Percentiles rank a stretch among this genome's conserved stretches.
Evolutionary conservation across 2,329 filamentous ascomycete species (phyloP).

Genomic region (Madurella fahalii): DNA sequence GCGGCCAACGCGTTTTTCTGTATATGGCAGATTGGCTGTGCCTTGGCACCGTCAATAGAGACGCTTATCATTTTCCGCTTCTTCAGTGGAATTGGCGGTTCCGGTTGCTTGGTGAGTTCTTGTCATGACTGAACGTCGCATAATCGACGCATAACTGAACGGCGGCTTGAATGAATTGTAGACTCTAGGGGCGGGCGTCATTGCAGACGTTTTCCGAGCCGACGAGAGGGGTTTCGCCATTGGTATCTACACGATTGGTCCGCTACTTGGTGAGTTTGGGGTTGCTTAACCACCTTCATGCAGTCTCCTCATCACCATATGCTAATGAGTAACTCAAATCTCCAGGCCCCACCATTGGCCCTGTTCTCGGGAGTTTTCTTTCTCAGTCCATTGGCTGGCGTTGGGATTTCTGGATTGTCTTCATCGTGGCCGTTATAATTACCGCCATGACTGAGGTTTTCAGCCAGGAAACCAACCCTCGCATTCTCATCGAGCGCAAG

Average conservation of each 20-base stretch:
- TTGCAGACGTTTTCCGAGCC: constrained; percentile 50
- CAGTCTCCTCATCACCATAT: not conserved
- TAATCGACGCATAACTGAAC: too few species aligned
- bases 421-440: constrained; percentile 41
- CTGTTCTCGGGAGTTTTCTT: constrained; percentile 48
- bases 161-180: not conserved
- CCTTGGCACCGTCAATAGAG: constrained; percentile 50
- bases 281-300: too few species aligned
- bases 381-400: constrained; percentile 48
- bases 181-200: constrained; percentile 52
- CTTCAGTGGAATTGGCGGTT: constrained; percentile 55
- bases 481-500: constrained; percentile 49
- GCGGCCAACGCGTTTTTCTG: constrained; percentile 57
- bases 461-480: constrained; percentile 45
- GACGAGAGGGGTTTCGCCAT: constrained; percentile 46
- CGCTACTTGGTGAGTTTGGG: constrained; percentile 35
- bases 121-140: not conserved
- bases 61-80: constrained; percentile 58
- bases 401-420: constrained; percentile 50
- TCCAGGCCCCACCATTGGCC: constrained; percentile 41
- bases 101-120: constrained; percentile 40
- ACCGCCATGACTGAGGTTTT: constrained; percentile 38
- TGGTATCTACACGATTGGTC: constrained; percentile 46
- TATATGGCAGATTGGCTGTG: constrained; percentile 61
- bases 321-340: not conserved